Evolutionary conservation across 1,284 basidiomycete species (phyloP).

Genomic region (Trichosporon sp.): DNA sequence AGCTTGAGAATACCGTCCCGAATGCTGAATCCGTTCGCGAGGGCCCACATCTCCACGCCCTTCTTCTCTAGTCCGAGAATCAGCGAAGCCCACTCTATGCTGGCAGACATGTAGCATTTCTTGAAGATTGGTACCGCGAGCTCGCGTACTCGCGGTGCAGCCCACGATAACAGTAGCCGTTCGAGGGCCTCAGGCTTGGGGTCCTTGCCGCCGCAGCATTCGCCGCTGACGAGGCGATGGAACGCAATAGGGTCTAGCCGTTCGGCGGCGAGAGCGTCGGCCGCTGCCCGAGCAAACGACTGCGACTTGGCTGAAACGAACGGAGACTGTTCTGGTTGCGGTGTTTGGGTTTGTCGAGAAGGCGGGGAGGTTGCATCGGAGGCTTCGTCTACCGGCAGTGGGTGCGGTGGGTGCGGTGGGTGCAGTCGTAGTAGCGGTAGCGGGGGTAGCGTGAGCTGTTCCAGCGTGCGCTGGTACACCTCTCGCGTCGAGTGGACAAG

Average conservation of each 20-base stretch:
- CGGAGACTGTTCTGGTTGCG: neutral
- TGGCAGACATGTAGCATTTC: constrained; percentile 29
- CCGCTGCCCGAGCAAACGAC: constrained; percentile 14
- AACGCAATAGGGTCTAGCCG: constrained; percentile 32
- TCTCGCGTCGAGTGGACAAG: constrained; percentile 25
- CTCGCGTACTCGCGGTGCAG: constrained; percentile 25
- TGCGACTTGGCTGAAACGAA: constrained; percentile 2
- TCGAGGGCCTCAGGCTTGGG: constrained; percentile 20
- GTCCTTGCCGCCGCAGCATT: neutral
- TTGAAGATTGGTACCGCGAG: constrained; percentile 30
- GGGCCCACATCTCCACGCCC: constrained; percentile 24
- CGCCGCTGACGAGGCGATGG: constrained; percentile 17
- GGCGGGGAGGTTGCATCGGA: neutral
- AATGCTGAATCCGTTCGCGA: constrained; percentile 23
- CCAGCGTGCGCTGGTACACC: constrained; percentile 5
- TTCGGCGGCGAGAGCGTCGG: constrained; percentile 23
- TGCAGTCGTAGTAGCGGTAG: neutral
- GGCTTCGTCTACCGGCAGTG: neutral
- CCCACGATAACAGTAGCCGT: constrained; percentile 33
- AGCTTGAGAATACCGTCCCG: constrained; percentile 28
- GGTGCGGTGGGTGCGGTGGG: neutral
- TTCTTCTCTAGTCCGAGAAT: constrained; percentile 23
- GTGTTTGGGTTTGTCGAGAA: neutral
- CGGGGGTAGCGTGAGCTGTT: constrained; percentile 6
- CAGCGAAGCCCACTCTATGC: constrained; percentile 26